Conservation (phyloP, 768 basidiomycete species). For the Mycena sanguinolenta region DNA sequence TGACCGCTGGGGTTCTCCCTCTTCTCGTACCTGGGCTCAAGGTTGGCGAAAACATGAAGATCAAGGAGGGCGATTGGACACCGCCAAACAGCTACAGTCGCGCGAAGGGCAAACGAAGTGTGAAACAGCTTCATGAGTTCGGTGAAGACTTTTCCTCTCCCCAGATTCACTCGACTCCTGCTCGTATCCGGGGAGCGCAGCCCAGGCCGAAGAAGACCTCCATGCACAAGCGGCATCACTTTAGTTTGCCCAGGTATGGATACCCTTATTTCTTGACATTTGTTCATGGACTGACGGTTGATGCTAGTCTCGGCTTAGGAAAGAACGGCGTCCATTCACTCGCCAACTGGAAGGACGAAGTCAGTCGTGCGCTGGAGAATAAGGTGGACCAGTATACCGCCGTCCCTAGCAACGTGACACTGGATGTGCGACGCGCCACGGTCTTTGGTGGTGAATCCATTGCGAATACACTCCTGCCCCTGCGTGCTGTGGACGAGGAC, state of each 20-base stretch:
- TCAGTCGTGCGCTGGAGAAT: conserved; percentile 62
- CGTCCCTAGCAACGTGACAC: conserved; percentile 51
- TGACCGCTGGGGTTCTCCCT: conserved; percentile 78
- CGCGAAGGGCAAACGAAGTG: conserved; percentile 53
- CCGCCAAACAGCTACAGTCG: conserved; percentile 58
- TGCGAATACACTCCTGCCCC: conserved; percentile 48
- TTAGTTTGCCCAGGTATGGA: conserved; percentile 76
- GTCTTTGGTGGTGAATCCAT: conserved; percentile 59
- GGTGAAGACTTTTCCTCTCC: conserved; percentile 68
- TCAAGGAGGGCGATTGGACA: conserved; percentile 60
- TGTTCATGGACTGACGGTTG: conserved; percentile 13
- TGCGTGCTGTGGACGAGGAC: conserved; percentile 56
- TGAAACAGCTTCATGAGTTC: conserved; percentile 56
- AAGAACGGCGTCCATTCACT: conserved; percentile 69
- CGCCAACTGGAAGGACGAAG: conserved; percentile 66
- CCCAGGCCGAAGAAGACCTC: conserved; percentile 59
- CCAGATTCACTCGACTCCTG: conserved; percentile 74
- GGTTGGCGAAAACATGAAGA: conserved; percentile 68
- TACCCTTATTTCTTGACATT: neutral
- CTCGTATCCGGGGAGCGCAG: conserved; percentile 46
- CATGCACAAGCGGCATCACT: conserved; percentile 71
- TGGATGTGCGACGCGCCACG: conserved; percentile 61
- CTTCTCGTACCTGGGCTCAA: conserved; percentile 76
- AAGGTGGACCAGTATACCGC: conserved; percentile 56
- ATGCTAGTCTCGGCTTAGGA: conserved; percentile 70